These are phyloP conservation scores for Penicillium simplicissimum DNA, from an alignment of 495 filamentous ascomycete species.

Conservation along the genomic window DNA sequence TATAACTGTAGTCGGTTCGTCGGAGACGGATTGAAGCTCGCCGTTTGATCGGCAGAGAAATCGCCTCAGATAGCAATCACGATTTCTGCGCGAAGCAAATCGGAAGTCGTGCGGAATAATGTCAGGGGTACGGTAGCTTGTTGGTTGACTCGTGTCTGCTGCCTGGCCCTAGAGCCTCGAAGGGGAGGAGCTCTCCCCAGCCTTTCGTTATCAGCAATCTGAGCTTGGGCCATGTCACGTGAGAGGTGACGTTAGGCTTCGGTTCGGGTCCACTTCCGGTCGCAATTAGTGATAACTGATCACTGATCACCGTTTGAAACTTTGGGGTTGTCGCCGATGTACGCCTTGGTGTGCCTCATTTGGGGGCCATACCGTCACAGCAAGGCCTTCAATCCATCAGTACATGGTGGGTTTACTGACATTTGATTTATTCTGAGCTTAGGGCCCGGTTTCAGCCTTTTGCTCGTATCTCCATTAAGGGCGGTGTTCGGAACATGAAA, in stretches of 20 bases:
- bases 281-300: neutral
- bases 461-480: neutral
- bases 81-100: neutral
- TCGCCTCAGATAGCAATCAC: neutral
- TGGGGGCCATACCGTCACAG: neutral
- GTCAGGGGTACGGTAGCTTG: neutral
- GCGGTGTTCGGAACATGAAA: neutral
- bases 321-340: neutral
- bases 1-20: neutral
- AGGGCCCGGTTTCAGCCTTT: neutral
- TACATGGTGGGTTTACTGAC: neutral
- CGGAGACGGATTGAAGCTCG: neutral
- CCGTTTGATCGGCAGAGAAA: neutral
- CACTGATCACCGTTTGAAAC: neutral
- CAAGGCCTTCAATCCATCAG: neutral
- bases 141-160: neutral
- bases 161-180: neutral
- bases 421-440: no score
- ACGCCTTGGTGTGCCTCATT: neutral
- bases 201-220: constrained; percentile 13
- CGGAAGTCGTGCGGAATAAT: neutral
- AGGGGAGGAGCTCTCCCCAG: constrained; percentile 12
- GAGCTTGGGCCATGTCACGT: constrained; percentile 32
- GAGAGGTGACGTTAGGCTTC: constrained; percentile 24
- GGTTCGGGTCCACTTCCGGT: neutral